Percentiles rank a stretch among this genome's conserved stretches.
These are phyloP conservation scores for Capsicum chinense DNA, from an alignment of 257 asterid genomes.

Conservation along the genomic window DNA sequence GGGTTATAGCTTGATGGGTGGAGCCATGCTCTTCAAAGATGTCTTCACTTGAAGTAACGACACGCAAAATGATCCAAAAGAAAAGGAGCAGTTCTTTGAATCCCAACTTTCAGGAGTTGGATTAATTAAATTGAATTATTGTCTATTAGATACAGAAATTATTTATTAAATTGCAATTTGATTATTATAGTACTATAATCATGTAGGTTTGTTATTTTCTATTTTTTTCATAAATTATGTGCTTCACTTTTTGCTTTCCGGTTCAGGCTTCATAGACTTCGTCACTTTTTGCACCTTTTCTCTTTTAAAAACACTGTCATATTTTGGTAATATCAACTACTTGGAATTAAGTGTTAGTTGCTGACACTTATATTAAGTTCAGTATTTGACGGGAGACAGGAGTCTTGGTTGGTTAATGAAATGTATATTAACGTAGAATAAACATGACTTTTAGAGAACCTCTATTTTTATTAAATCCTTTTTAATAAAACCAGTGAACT, in stretches of 20 bases:
- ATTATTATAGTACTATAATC: no score
- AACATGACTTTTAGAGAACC: background rate
- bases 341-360: background rate
- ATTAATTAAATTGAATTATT: no score
- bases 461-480: background rate
- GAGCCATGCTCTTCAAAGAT: no score
- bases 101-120: no score
- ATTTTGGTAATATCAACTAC: background rate
- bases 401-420: background rate
- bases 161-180: no score
- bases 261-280: background rate
- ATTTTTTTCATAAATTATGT: background rate
- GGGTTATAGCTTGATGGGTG: no score
- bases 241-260: background rate
- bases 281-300: background rate
- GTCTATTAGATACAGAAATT: no score
- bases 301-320: background rate
- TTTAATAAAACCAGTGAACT: no score
- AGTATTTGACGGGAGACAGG: background rate
- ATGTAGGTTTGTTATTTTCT: no score
- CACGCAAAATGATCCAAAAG: background rate
- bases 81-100: no score
- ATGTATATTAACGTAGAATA: background rate
- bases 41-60: no score
- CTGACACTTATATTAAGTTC: background rate